phyloP scores from a whole-genome alignment of 129 eudicot species.

The Kitagawia praeruptora region DNA sequence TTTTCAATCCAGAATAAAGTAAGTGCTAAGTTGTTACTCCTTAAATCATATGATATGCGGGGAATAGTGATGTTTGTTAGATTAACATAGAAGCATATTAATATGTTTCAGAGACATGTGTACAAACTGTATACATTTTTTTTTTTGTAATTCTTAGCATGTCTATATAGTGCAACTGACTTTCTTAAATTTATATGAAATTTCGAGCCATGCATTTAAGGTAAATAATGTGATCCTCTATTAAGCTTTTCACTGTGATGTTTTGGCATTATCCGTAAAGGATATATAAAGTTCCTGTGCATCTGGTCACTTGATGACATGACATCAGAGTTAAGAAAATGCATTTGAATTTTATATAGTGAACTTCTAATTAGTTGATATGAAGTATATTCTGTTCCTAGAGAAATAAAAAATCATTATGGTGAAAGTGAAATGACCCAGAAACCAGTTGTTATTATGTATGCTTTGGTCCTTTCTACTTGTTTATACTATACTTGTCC shows the following conservation, averaged over 20 bases:
- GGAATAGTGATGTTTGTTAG: neutral
- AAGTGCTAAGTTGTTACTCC: conserved; percentile 18
- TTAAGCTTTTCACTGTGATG: neutral
- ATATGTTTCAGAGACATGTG: neutral
- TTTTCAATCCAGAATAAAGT: conserved; percentile 96
- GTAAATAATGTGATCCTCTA: neutral
- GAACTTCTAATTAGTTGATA: neutral
- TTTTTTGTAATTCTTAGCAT: neutral
- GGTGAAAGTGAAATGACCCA: neutral
- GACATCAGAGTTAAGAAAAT: neutral
- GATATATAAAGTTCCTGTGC: neutral
- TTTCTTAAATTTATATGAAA: neutral
- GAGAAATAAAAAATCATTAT: neutral
- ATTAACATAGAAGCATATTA: neutral
- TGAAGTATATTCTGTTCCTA: neutral
- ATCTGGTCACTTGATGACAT: neutral
- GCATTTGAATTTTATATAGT: neutral
- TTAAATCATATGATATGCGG: neutral
- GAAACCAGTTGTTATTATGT: neutral
- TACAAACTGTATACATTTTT: neutral
- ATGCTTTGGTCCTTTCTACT: neutral
- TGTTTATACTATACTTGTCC: neutral
- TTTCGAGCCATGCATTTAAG: neutral
- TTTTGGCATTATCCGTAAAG: neutral
- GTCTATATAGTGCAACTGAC: neutral